A percentile compares a stretch with the other conserved stretches of the same genome.
These are phyloP conservation scores for Penicillium cosmopolitanum DNA, from an alignment of 495 filamentous ascomycete genomes.

Conservation along the genomic window DNA sequence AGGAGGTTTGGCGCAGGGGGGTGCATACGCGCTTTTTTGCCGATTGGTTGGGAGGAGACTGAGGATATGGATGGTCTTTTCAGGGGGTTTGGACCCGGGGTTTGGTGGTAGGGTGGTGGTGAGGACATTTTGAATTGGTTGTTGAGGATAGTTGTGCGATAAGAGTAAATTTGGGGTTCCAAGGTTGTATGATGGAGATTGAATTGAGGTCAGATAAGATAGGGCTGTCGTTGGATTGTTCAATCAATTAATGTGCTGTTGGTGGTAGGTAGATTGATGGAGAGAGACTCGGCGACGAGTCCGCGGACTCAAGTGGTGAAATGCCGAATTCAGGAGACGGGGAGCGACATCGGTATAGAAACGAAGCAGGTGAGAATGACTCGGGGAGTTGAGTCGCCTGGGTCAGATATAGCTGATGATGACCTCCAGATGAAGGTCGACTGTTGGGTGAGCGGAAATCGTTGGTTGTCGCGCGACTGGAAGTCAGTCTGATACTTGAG, in stretches of 20 bases:
- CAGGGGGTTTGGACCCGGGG: conserved; percentile 36
- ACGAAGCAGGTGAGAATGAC: background rate
- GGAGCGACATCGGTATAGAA: background rate
- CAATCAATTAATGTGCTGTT: background rate
- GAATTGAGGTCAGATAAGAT: background rate
- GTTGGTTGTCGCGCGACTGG: background rate
- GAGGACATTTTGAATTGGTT: conserved; percentile 44
- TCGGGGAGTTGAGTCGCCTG: background rate
- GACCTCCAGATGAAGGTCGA: background rate
- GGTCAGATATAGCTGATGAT: background rate
- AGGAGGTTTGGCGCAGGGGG: conserved; percentile 87
- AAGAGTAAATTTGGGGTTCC: background rate
- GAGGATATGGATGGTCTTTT: conserved; percentile 51
- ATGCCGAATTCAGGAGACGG: conserved; percentile 3
- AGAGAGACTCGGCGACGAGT: conserved; percentile 7
- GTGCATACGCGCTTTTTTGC: conserved; percentile 55
- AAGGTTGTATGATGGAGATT: background rate
- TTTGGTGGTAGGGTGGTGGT: conserved; percentile 42
- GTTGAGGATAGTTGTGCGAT: conserved; percentile 1
- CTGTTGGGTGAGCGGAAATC: background rate
- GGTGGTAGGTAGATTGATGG: background rate
- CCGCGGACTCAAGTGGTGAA: conserved; percentile 7
- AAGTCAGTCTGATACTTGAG: conserved; percentile 1
- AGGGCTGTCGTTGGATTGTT: background rate
- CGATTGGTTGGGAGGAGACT: conserved; percentile 37